Evolutionary conservation across 2,329 filamentous ascomycete genomes (phyloP).

Genomic region (Sporothrix pallida): DNA sequence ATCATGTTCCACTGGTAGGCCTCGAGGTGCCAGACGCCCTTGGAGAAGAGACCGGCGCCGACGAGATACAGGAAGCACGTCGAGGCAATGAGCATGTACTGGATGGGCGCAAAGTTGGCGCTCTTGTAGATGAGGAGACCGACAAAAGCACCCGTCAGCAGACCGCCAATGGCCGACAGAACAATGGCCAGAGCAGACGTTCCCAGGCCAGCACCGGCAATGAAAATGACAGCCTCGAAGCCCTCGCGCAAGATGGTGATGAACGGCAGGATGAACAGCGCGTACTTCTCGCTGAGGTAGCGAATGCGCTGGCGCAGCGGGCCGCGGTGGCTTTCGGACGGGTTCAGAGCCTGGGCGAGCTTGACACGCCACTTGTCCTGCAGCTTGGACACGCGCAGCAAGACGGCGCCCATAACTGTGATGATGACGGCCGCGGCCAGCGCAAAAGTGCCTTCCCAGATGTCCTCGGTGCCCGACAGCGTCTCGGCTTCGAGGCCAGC

Average conservation of each 20-base stretch:
- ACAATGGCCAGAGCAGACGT: conserved; percentile 73
- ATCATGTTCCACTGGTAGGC: conserved; percentile 64
- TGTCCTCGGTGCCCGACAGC: conserved; percentile 67
- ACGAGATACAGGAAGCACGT: conserved; percentile 86
- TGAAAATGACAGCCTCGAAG: conserved; percentile 78
- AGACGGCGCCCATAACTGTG: conserved; percentile 71
- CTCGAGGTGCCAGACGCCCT: conserved; percentile 76
- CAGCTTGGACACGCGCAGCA: conserved; percentile 76
- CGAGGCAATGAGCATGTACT: conserved; percentile 73
- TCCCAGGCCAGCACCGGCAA: conserved; percentile 74
- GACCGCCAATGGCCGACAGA: conserved; percentile 69
- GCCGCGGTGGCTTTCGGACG: conserved; percentile 46
- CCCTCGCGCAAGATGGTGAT: conserved; percentile 79
- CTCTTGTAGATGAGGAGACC: conserved; percentile 73
- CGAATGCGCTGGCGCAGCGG: conserved; percentile 51
- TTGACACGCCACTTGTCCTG: conserved; percentile 80
- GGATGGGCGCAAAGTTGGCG: conserved; percentile 35
- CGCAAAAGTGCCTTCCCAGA: conserved; percentile 75
- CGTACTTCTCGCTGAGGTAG: conserved; percentile 71
- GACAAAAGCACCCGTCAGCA: conserved; percentile 65
- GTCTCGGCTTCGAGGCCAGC: conserved; percentile 69
- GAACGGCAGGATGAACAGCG: conserved; percentile 78
- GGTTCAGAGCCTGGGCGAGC: conserved; percentile 68
- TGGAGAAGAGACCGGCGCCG: conserved; percentile 80
- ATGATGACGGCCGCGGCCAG: conserved; percentile 73